phyloP scores from a whole-genome alignment of 352 stramenopile genomes.

The Globisporangium nodosum region DNA sequence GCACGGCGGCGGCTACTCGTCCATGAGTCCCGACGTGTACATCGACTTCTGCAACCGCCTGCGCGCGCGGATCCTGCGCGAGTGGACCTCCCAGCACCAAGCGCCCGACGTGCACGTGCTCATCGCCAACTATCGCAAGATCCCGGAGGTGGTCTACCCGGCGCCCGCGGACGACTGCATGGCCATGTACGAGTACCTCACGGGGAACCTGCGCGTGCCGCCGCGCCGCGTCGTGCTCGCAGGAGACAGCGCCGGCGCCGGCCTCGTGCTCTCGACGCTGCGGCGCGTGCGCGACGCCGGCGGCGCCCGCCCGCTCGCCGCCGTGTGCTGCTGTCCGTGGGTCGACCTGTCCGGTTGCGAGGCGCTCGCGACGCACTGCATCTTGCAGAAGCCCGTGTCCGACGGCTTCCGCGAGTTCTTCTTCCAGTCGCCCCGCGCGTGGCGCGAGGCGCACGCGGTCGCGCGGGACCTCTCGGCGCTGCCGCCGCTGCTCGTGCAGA shows the following conservation, averaged over 20 bases:
- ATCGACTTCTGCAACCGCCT: conserved; percentile 40
- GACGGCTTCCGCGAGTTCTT: conserved; percentile 31
- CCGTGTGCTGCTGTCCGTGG: conserved; percentile 42
- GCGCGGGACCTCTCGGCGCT: conserved; percentile 34
- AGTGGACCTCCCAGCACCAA: conserved; percentile 11
- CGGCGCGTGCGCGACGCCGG: conserved; percentile 25
- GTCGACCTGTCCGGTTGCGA: conserved; percentile 32
- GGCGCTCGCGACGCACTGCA: conserved; percentile 33
- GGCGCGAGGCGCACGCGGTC: conserved; percentile 32
- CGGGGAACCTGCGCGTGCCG: conserved; percentile 18
- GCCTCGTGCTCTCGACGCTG: conserved; percentile 37
- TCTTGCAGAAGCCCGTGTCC: conserved; percentile 35
- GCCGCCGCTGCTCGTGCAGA: conserved; percentile 38
- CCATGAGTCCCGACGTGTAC: conserved; percentile 50
- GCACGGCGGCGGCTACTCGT: conserved; percentile 51
- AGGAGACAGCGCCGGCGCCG: conserved; percentile 48
- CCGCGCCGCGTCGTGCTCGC: conserved; percentile 31
- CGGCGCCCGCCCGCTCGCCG: conserved; percentile 23
- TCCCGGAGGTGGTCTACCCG: conserved; percentile 36
- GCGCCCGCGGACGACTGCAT: conserved; percentile 41
- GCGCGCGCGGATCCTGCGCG: conserved; percentile 14
- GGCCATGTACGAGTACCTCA: conserved; percentile 40
- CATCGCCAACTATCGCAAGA: conserved; percentile 68
- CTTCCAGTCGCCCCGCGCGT: conserved; percentile 14
- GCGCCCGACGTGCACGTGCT: conserved; percentile 30